phyloP scores from a whole-genome alignment of 805 yeast genomes.

The Candida berthetii region DNA sequence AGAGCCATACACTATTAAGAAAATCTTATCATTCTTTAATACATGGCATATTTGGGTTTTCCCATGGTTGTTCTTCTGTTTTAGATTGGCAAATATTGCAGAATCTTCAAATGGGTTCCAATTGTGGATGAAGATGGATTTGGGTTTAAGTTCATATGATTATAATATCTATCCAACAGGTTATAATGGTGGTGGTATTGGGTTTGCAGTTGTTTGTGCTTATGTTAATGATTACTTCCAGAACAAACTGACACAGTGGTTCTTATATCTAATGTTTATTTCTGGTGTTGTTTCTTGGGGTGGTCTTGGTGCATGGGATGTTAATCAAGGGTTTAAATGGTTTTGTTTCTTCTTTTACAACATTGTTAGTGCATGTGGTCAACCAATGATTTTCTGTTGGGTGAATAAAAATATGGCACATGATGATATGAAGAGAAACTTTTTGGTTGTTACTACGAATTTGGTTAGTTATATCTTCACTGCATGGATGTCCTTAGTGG shows the following conservation, averaged over 20 bases:
- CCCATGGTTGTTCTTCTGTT: constrained; percentile 15
- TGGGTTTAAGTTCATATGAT: constrained; percentile 21
- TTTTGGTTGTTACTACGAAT: background rate
- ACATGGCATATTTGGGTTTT: constrained; percentile 42
- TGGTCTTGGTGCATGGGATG: background rate
- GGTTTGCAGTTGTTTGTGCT: constrained; percentile 24
- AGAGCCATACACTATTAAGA: constrained; percentile 30
- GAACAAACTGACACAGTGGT: background rate
- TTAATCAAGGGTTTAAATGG: background rate
- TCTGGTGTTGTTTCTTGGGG: background rate
- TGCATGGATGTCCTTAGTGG: constrained; percentile 1
- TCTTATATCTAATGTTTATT: background rate
- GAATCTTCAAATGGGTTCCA: background rate
- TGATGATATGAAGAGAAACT: constrained; percentile 1
- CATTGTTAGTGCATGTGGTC: background rate
- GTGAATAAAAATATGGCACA: background rate
- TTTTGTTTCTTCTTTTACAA: constrained; percentile 1
- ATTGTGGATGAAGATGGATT: constrained; percentile 32
- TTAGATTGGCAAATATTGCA: background rate
- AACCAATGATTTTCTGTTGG: constrained; percentile 1
- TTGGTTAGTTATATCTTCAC: constrained; percentile 1
- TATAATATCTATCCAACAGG: constrained; percentile 34
- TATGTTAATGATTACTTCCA: constrained; percentile 25
- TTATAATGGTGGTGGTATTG: constrained; percentile 28
- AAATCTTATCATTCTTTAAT: constrained; percentile 30